A percentile compares a stretch with the other conserved stretches of the same genome.
These are phyloP conservation scores for Diaporthe destruens DNA, from an alignment of 2,329 filamentous ascomycete genomes.

Conservation along the genomic window DNA sequence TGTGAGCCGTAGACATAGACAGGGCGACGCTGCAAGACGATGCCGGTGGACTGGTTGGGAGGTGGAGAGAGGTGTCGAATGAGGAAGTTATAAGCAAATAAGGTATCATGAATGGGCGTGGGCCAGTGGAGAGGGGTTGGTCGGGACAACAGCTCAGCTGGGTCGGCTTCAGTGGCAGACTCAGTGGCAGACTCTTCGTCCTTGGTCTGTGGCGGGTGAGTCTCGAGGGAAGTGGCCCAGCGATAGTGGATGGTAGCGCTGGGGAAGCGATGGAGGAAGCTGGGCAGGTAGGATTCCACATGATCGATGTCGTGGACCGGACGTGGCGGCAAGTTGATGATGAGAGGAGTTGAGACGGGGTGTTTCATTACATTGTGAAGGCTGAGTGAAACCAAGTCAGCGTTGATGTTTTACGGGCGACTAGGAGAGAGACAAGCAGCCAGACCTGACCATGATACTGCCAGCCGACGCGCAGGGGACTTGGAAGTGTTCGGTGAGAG, in stretches of 20 bases:
- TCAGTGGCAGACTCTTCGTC: not conserved
- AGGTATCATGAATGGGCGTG: constrained; percentile 67
- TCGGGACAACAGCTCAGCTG: constrained; percentile 1
- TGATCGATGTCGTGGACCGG: constrained; percentile 49
- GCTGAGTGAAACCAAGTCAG: constrained; percentile 53
- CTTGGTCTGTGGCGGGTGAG: no score
- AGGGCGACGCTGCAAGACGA: constrained; percentile 51
- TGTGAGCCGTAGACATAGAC: constrained; percentile 68
- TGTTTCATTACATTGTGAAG: constrained; percentile 61
- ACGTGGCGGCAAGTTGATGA: constrained; percentile 68
- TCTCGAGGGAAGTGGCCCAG: constrained; percentile 55
- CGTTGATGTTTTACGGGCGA: constrained; percentile 40
- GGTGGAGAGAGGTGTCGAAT: constrained; percentile 57
- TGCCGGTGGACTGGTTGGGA: constrained; percentile 32
- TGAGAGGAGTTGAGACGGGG: constrained; percentile 57
- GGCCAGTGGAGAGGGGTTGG: constrained; percentile 61
- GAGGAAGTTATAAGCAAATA: constrained; percentile 68
- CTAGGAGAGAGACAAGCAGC: not conserved
- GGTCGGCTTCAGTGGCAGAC: not conserved
- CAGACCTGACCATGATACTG: constrained; percentile 63
- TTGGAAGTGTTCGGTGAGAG: constrained; percentile 55
- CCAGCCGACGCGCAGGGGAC: constrained; percentile 65
- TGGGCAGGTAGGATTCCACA: constrained; percentile 51
- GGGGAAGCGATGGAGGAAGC: constrained; percentile 58
- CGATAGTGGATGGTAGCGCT: constrained; percentile 71